Conservation (phyloP, 768 basidiomycete genomes). For the Boletus subparvulus region DNA sequence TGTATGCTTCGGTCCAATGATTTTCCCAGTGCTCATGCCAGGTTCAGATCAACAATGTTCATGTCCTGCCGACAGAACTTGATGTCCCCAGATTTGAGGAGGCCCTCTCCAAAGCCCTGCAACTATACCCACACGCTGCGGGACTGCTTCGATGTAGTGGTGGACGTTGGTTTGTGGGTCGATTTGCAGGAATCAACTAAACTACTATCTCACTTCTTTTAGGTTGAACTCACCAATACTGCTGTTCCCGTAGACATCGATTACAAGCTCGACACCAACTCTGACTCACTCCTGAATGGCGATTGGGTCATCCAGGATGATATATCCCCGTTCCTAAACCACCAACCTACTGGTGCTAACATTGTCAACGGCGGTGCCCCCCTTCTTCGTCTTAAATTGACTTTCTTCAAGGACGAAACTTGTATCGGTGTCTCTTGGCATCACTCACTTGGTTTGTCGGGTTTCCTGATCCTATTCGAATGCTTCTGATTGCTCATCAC, state of each 20-base stretch:
- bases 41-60: slow-evolving; percentile 17
- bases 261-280: slow-evolving; percentile 5
- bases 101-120: slow-evolving; percentile 22
- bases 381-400: slow-evolving; percentile 31
- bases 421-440: slow-evolving; percentile 36
- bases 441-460: slow-evolving; percentile 32
- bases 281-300: slow-evolving; percentile 14
- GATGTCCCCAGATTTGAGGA: slow-evolving; percentile 20
- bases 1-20: slow-evolving; percentile 9
- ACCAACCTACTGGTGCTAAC: slow-evolving; percentile 10
- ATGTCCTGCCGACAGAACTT: slow-evolving; percentile 16
- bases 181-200: background rate
- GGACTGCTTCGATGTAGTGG: slow-evolving; percentile 17
- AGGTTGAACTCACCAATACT: slow-evolving; percentile 27
- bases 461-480: background rate
- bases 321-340: slow-evolving; percentile 18
- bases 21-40: slow-evolving; percentile 1
- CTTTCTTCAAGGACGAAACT: slow-evolving; percentile 24
- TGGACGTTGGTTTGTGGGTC: slow-evolving; percentile 22
- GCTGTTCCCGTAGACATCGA: slow-evolving; percentile 15
- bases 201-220: slow-evolving; percentile 1
- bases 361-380: slow-evolving; percentile 18
- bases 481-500: background rate
- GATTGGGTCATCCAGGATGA: slow-evolving; percentile 32
- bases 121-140: slow-evolving; percentile 28